These are phyloP conservation scores for Quercus lobata DNA, from an alignment of 331 rosid genomes.

Conservation along the genomic window DNA sequence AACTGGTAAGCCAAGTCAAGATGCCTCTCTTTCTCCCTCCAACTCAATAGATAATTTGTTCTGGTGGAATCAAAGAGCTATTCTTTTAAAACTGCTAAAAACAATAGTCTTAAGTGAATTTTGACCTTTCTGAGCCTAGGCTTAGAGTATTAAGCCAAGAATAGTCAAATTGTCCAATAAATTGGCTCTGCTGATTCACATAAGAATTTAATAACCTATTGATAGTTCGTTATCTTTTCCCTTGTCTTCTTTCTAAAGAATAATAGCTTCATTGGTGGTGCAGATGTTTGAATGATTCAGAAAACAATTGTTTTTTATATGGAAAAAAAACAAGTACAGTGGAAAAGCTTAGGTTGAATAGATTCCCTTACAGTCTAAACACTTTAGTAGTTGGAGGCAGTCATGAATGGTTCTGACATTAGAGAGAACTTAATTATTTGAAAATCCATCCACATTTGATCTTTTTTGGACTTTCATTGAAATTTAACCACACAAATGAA, in stretches of 20 bases:
- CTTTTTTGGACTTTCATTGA: not conserved
- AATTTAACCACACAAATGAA: too few relatives aligned
- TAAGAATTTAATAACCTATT: not conserved
- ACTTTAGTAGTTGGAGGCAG: slow-evolving; percentile 40
- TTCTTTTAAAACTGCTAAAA: not conserved
- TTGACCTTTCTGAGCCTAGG: slow-evolving; percentile 10
- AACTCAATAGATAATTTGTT: not conserved
- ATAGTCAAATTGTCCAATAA: slow-evolving; percentile 13
- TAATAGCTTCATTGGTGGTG: slow-evolving; percentile 16
- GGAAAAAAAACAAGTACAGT: not conserved
- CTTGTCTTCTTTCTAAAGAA: slow-evolving; percentile 4
- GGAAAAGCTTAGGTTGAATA: slow-evolving; percentile 10
- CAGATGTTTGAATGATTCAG: slow-evolving; percentile 16
- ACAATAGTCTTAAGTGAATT: slow-evolving; percentile 3
- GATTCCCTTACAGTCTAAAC: slow-evolving; percentile 27
- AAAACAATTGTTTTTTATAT: not conserved
- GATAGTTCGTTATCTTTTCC: not conserved
- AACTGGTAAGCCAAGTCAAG: slow-evolving; percentile 14
- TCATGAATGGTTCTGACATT: slow-evolving; percentile 27
- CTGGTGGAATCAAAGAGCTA: slow-evolving; percentile 8
- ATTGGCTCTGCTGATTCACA: not conserved
- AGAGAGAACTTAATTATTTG: not conserved
- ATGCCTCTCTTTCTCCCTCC: not conserved
- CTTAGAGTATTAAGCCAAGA: not conserved
- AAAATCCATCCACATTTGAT: slow-evolving; percentile 17